These are phyloP conservation scores for Fusarium kyushuense DNA, from an alignment of 2,329 filamentous ascomycete genomes.

Conservation along the genomic window DNA sequence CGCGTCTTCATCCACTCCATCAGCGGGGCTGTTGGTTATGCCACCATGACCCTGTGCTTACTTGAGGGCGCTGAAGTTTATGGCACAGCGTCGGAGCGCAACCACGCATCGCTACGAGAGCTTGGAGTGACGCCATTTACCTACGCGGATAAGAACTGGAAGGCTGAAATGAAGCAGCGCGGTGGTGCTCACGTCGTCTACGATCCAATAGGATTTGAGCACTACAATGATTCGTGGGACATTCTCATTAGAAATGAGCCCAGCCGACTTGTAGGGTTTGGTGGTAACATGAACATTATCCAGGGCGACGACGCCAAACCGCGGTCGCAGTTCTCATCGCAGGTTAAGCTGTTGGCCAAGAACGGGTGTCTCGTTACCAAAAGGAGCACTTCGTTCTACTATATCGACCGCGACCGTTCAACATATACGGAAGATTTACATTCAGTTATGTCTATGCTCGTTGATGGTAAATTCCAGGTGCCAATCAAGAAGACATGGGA, in stretches of 20 bases:
- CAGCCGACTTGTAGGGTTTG: constrained; percentile 58
- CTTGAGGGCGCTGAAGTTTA: constrained; percentile 61
- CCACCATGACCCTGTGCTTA: constrained; percentile 56
- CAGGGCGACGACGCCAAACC: constrained; percentile 47
- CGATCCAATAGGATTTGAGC: constrained; percentile 63
- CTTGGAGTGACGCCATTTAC: constrained; percentile 59
- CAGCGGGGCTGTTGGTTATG: constrained; percentile 63
- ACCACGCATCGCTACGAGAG: constrained; percentile 56
- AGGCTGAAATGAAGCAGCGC: constrained; percentile 57
- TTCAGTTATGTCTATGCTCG: constrained; percentile 50
- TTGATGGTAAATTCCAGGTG: constrained; percentile 50
- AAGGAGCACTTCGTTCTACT: constrained; percentile 54
- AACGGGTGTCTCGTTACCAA: constrained; percentile 46
- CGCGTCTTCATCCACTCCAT: constrained; percentile 64
- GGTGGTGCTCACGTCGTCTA: constrained; percentile 62
- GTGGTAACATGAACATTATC: constrained; percentile 53
- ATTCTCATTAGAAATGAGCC: constrained; percentile 53
- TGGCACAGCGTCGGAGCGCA: constrained; percentile 61
- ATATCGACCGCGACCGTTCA: constrained; percentile 51
- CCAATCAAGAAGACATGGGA: constrained; percentile 57
- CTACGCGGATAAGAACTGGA: constrained; percentile 64
- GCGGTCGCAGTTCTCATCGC: constrained; percentile 50
- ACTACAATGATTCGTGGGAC: constrained; percentile 62
- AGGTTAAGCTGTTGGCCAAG: constrained; percentile 53
- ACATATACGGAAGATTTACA: constrained; percentile 51